Conservation (phyloP, 306 rosid species). For the Castanopsis chinensis region DNA sequence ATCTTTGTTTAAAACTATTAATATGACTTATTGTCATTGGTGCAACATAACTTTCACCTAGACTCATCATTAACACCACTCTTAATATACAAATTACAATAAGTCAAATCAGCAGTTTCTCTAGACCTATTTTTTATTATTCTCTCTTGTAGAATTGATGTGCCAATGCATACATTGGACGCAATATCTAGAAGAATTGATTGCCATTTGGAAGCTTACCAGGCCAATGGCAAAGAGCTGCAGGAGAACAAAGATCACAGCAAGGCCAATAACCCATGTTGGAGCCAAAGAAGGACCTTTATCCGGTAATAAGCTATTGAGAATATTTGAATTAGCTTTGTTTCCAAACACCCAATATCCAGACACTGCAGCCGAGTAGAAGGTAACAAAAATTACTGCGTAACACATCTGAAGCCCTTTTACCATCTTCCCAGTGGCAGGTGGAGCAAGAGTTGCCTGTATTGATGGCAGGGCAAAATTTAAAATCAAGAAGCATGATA, state of each 20-base stretch:
- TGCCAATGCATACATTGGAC: too few species aligned
- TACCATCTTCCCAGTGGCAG: constrained; percentile 94
- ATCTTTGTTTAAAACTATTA: too few species aligned
- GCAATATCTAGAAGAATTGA: constrained; percentile 1
- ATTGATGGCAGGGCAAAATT: constrained; percentile 14
- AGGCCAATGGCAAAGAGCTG: constrained; percentile 94
- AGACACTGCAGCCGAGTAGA: constrained; percentile 74
- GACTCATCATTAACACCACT: too few species aligned
- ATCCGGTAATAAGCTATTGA: constrained; percentile 71
- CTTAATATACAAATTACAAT: too few species aligned
- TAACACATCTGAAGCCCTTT: constrained; percentile 92
- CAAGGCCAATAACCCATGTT: constrained; percentile 77
- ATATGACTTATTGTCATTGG: too few species aligned
- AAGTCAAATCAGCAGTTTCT: too few species aligned
- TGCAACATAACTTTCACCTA: too few species aligned
- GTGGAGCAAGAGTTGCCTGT: constrained; percentile 98
- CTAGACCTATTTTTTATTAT: too few species aligned
- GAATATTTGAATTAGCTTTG: constrained; percentile 67
- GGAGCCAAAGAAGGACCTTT: constrained; percentile 83
- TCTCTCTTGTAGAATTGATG: too few species aligned
- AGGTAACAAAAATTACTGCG: constrained; percentile 62
- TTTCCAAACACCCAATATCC: constrained; percentile 93
- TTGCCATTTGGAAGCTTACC: constrained; percentile 37
- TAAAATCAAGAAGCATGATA: neutral
- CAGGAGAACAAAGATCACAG: constrained; percentile 76